These are phyloP conservation scores for Allium fistulosum DNA, from an alignment of 106 monocot genomes.

Conservation along the genomic window DNA sequence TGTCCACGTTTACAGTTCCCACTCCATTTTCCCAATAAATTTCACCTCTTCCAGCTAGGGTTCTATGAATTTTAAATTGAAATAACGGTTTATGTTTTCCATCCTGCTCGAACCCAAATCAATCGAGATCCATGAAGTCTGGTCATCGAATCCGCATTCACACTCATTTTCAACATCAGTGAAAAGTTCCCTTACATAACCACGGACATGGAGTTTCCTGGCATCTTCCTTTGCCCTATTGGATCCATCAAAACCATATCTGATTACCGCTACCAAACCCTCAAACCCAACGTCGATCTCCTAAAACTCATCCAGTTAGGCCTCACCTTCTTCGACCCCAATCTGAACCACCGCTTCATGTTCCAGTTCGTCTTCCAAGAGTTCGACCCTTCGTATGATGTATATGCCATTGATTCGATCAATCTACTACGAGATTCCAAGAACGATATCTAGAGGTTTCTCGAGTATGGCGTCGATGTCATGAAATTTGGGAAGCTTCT, in stretches of 20 bases:
- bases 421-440: slow-evolving; percentile 3
- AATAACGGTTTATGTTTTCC: background rate
- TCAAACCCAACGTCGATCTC: slow-evolving; percentile 6
- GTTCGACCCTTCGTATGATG: slow-evolving; percentile 4
- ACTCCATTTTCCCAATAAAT: no score
- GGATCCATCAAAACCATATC: slow-evolving; percentile 17
- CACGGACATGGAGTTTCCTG: slow-evolving; percentile 17
- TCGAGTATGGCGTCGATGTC: background rate
- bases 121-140: slow-evolving; percentile 7
- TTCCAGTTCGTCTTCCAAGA: slow-evolving; percentile 17
- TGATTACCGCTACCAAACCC: slow-evolving; percentile 33
- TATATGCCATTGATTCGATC: slow-evolving; percentile 8
- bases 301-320: slow-evolving; percentile 25
- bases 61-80: background rate
- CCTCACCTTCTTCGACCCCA: slow-evolving; percentile 33
- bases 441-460: slow-evolving; percentile 6
- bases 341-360: slow-evolving; percentile 10
- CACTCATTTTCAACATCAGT: slow-evolving; percentile 5
- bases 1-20: no score
- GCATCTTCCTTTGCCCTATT: slow-evolving; percentile 27
- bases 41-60: no score
- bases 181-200: slow-evolving; percentile 26
- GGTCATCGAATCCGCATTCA: background rate
- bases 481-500: slow-evolving; percentile 12
- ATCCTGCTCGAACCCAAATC: slow-evolving; percentile 1